Percentiles rank a stretch among this genome's conserved stretches.
These are phyloP conservation scores for Claviceps maximensis DNA, from an alignment of 2,329 filamentous ascomycete genomes.

Conservation along the genomic window DNA sequence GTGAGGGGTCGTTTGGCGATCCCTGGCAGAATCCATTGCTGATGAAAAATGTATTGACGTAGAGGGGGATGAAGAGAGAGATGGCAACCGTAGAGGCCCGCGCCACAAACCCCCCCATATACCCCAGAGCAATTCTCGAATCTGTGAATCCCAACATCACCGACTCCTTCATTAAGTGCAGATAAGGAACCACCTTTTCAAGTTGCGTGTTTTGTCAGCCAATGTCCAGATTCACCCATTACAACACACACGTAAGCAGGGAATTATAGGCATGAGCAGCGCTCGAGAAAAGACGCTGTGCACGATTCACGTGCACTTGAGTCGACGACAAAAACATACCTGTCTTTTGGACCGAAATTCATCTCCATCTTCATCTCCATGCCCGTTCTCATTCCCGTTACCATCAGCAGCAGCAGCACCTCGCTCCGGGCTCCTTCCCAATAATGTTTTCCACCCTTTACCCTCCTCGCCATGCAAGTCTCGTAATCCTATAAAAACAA, in stretches of 20 bases:
- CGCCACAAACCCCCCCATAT: conserved; percentile 88
- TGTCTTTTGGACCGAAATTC: conserved; percentile 10
- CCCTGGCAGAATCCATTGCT: conserved; percentile 64
- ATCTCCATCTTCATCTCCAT: background rate
- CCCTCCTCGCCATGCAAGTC: conserved; percentile 57
- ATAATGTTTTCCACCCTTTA: conserved; percentile 54
- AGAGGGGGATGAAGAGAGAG: conserved; percentile 86
- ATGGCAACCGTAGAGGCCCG: conserved; percentile 91
- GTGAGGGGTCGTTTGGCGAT: conserved; percentile 47
- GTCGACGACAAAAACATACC: conserved; percentile 12
- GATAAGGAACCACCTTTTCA: conserved; percentile 36
- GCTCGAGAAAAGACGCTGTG: background rate
- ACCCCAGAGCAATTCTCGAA: conserved; percentile 69
- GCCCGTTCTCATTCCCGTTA: background rate
- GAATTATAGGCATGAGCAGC: background rate
- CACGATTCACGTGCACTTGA: background rate
- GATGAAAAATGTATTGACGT: conserved; percentile 84
- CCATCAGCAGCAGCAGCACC: background rate
- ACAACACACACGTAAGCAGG: background rate
- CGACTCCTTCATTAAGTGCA: conserved; percentile 47
- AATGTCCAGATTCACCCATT: background rate
- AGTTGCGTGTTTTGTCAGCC: conserved; percentile 7
- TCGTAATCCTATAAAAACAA: conserved; percentile 68
- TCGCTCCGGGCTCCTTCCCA: conserved; percentile 26
- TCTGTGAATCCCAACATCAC: conserved; percentile 61